These are phyloP conservation scores for Colletotrichum cordylinicola DNA, from an alignment of 2,329 filamentous ascomycete species.

Conservation along the genomic window DNA sequence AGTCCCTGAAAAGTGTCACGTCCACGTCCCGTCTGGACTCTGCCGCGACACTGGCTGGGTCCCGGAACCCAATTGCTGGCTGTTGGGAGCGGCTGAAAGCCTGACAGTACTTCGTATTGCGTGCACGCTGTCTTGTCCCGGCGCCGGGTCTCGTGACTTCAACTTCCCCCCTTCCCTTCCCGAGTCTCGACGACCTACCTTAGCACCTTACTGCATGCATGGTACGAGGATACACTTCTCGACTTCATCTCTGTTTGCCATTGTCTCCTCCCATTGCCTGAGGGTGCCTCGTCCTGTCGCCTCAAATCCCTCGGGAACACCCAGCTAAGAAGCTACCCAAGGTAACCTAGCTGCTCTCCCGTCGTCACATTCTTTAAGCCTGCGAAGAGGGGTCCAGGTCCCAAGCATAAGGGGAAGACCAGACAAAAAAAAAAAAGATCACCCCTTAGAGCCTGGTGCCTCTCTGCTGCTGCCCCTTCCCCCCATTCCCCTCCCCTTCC, in stretches of 20 bases:
- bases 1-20: not conserved
- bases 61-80: not conserved
- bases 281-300: slow-evolving; percentile 2
- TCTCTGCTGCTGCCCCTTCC: not conserved
- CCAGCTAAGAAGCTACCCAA: not conserved
- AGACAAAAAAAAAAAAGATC: not conserved
- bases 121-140: not conserved
- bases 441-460: not conserved
- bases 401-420: not conserved
- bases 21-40: not conserved
- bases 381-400: not conserved
- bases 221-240: not conserved
- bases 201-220: not conserved
- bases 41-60: not conserved
- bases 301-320: not conserved
- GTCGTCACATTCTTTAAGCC: not conserved
- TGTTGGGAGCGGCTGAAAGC: not conserved
- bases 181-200: not conserved
- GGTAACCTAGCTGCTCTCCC: slow-evolving; percentile 2
- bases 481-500: not conserved
- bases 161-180: not conserved
- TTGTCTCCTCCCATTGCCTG: not conserved
- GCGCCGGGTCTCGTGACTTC: slow-evolving; percentile 16
- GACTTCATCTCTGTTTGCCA: not conserved
- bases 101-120: not conserved